Conservation (phyloP, 164 flowering plant genomes). For the Brasenia schreberi region DNA sequence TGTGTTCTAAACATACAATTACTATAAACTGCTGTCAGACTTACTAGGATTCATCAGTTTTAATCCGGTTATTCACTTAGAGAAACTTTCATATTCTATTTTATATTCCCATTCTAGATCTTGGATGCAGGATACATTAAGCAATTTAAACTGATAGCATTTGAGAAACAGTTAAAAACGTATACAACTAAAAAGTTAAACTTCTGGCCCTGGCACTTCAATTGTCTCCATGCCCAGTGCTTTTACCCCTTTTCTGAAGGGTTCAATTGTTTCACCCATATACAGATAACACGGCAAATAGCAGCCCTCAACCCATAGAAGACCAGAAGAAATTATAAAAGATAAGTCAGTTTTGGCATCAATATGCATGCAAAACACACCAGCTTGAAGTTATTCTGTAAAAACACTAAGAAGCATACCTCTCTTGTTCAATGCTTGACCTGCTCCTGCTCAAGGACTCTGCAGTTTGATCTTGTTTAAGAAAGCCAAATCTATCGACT, state of each 20-base stretch:
- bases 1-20: no score
- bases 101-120: no score
- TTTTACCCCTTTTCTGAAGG: background rate
- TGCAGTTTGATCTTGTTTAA: constrained; percentile 40
- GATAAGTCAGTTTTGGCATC: background rate
- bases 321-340: background rate
- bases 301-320: background rate
- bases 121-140: no score
- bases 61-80: no score
- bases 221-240: no score
- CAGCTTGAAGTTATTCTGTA: background rate
- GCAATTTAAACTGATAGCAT: no score
- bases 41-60: no score
- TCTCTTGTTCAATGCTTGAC: constrained; percentile 33
- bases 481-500: constrained; percentile 71
- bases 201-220: no score
- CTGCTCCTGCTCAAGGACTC: constrained; percentile 30
- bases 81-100: no score
- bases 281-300: background rate
- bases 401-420: constrained; percentile 24
- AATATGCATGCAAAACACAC: background rate
- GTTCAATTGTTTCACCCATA: background rate
- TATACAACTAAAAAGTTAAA: no score
- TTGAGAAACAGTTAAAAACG: no score
- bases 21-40: no score